Evolutionary conservation across 345 rosid species (phyloP).

Genomic region (Eucalyptus curtisii): DNA sequence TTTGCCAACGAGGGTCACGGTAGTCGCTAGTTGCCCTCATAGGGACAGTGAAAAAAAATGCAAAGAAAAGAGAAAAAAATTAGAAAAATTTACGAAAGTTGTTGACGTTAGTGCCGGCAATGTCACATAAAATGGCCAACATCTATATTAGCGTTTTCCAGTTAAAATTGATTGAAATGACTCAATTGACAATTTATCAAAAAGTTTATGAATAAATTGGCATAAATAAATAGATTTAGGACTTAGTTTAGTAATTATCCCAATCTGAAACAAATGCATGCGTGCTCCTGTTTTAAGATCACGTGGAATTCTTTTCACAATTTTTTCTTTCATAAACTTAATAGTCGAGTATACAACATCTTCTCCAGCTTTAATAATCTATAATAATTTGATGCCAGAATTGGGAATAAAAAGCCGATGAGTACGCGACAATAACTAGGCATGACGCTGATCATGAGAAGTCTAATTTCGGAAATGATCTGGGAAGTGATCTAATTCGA

Average conservation of each 20-base stretch:
- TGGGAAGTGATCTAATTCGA: neutral
- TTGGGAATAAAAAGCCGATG: too few species aligned
- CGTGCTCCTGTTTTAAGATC: neutral
- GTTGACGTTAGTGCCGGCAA: accelerated
- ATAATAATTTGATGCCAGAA: neutral
- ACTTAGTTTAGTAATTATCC: neutral
- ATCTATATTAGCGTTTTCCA: too few species aligned
- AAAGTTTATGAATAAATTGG: accelerated
- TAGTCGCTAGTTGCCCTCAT: accelerated
- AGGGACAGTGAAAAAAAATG: too few species aligned
- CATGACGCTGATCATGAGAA: neutral
- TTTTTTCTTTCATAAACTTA: neutral
- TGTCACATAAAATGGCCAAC: accelerated
- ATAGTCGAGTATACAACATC: neutral
- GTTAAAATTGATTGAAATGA: accelerated
- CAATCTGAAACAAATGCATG: neutral
- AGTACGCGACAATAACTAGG: neutral
- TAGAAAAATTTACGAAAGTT: too few species aligned
- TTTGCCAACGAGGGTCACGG: too few species aligned
- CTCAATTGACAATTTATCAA: too few species aligned
- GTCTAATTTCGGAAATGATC: neutral
- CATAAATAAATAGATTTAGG: too few species aligned
- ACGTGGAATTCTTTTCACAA: neutral
- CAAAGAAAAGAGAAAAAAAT: too few species aligned
- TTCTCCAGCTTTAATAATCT: neutral